Base-by-base conservation (phyloP, 768 basidiomycete genomes). In the Tulasnella sp. region DNA sequence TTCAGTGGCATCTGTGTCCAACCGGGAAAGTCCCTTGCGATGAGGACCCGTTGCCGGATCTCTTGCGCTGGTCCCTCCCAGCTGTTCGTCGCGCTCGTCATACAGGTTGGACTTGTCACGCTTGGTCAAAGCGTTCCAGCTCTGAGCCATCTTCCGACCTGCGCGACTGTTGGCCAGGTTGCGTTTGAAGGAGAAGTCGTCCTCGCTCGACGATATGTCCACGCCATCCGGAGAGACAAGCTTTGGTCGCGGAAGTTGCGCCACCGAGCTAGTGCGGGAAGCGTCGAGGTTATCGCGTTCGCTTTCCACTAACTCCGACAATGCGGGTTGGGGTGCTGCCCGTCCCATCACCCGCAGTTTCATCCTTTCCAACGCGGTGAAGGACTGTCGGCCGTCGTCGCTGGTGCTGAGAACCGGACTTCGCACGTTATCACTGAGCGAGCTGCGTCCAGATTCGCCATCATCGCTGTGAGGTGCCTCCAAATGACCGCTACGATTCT, bases 111-210 rank as follows among this genome's bases (percentile, higher is more conserved):
- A 9, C 32, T 61, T 75, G 1, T n/a, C 26, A 67, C 51, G 48
- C 40, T 76, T 61, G 5, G 74, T 75, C 46, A 75, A 51, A n/a
- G 74, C 74, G 74, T 75, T 75, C 74, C 74, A 75, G 39, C 74
- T 75, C 29, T 55, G 23, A 37, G 74, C 74, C 39, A 75, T 51
- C 46, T 75, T 75, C 46, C 74, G 23, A 13, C 74, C 74, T 11
- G 74, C 74, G 11, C 74, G 74, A 55, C 42, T 75, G 29, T 46
- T 75, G 20, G 35, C 51, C 29, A 75, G 51, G 39, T 46, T 46
- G n/a, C 42, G 29, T 51, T 57, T 57, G 42, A 75, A 26, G 37
- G 74, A 75, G n/a, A 55, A 48, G 16, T 75, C 74, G 46, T 75
- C 74, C 20, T 55, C 74, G 46, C 74, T 75, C 5, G 74, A 51